Evolutionary conservation across 306 rosid species (phyloP), one percentile per base, ranked within the genome.

Genomic region (Parietaria judaica): DNA sequence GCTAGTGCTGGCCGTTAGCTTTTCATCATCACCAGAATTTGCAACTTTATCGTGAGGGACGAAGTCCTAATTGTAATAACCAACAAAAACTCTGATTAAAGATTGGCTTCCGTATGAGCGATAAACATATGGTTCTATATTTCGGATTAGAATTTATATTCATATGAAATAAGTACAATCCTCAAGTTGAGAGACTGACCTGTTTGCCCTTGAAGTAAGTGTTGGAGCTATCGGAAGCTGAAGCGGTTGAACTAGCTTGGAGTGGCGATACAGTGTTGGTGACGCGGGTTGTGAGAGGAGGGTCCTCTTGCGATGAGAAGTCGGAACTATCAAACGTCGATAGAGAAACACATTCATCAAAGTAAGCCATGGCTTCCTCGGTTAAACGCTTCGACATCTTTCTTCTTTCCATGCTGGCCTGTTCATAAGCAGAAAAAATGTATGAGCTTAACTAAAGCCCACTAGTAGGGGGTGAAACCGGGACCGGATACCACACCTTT

Each of bases 311-410:
- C 37, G 98, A 86, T 67, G 98, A 92, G 70, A 88, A 84, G 79
- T 92, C 98, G 4, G 96, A 92, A 72, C 98, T 83, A 81, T 92
- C 98, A 71, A 92, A 88, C 48, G 98, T 84, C 54, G 98, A 92
- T 31, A 92, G 64, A 8, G 96, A 92, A 38, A 88, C 85, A 57
- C 96, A 92, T 79, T 88, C 96, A 7, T 92, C 98, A 72, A 92
- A 92, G 75, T 92, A 92, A 51, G 95, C 75, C 85, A 86, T 72
- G 65, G 98, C 98, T 71, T 92, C 98, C 60, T 88, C 96, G 4
- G 80, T 83, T 61, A 92, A 85, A 46, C 95, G 86, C 69, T 75
- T 92, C 39, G 98, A 85, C 90, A 92, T 81, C 79, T 74, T 86
- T 66, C 95, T 88, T 52, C 95, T 83, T 84, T 92, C 98, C 65